Conservation (phyloP, 805 yeast genomes). For the Nakazawaea pomicola region DNA sequence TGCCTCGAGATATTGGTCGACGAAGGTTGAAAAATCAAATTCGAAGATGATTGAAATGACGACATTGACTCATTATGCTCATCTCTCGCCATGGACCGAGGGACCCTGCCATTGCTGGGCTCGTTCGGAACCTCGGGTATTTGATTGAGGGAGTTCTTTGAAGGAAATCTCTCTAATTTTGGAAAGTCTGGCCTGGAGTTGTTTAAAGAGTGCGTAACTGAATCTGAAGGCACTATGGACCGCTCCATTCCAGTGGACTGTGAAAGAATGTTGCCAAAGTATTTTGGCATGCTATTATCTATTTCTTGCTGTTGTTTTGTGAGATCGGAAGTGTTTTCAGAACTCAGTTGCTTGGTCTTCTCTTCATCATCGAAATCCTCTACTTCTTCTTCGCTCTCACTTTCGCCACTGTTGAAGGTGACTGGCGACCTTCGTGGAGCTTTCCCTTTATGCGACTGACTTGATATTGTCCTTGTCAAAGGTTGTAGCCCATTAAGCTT, state of each 20-base stretch:
- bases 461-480: slow-evolving; percentile 20
- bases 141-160: slow-evolving; percentile 2
- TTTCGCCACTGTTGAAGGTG: slow-evolving; percentile 16
- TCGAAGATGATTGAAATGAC: slow-evolving; percentile 12
- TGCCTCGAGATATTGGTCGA: slow-evolving; percentile 14
- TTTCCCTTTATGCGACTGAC: slow-evolving; percentile 9
- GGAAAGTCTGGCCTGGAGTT: slow-evolving; percentile 12
- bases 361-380: slow-evolving; percentile 36
- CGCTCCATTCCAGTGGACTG: slow-evolving; percentile 50
- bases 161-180: slow-evolving; percentile 15
- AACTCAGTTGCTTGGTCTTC: too few relatives aligned
- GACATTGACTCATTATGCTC: slow-evolving; percentile 2
- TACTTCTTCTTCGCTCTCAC: slow-evolving; percentile 33
- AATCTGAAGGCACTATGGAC: slow-evolving; percentile 25
- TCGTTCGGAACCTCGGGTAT: background rate
- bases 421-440: background rate
- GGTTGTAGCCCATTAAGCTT: slow-evolving; percentile 20
- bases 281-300: slow-evolving; percentile 12
- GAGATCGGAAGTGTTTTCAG: too few relatives aligned
- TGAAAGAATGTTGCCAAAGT: slow-evolving; percentile 31
- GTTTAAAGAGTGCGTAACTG: slow-evolving; percentile 8
- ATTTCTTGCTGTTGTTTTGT: slow-evolving; percentile 1
- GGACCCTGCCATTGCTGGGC: background rate
- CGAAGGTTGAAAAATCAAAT: slow-evolving; percentile 17
- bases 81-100: background rate